phyloP scores from a whole-genome alignment of 768 basidiomycete species.

The Auriscalpium orientale region DNA sequence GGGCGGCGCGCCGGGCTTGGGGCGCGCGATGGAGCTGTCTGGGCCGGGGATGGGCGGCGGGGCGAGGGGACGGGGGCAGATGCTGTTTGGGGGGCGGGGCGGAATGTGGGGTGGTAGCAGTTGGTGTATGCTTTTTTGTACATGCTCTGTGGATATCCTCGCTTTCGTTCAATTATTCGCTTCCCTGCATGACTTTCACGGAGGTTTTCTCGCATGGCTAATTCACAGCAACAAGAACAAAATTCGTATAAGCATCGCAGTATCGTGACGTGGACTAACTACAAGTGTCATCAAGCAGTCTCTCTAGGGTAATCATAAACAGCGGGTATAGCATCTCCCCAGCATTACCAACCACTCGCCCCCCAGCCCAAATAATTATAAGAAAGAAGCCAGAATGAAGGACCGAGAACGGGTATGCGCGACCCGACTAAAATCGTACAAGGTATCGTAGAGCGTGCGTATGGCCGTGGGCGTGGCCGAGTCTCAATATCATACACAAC shows the following conservation, averaged over 20 bases:
- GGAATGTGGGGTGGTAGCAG: constrained; percentile 10
- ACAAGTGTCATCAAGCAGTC: not conserved
- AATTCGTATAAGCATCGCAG: not conserved
- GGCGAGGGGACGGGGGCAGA: constrained; percentile 7
- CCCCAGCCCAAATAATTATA: no score
- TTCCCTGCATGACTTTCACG: not conserved
- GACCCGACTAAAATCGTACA: not conserved
- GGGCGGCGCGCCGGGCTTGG: no score
- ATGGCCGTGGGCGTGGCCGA: not conserved
- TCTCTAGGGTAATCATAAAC: not conserved
- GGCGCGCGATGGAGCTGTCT: constrained; percentile 9
- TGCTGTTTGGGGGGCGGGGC: constrained; percentile 12
- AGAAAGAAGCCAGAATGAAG: not conserved
- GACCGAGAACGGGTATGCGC: not conserved
- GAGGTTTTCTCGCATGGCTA: not conserved
- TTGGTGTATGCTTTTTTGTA: not conserved
- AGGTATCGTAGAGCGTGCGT: not conserved
- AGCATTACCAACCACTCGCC: not conserved
- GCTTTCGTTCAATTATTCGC: not conserved
- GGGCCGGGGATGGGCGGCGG: constrained; percentile 4
- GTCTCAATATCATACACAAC: not conserved
- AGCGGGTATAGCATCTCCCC: not conserved
- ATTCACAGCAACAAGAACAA: not conserved
- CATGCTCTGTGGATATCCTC: not conserved
- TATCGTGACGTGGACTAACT: not conserved